phyloP scores from a whole-genome alignment of 352 stramenopile genomes.

The Globisporangium perplexum region DNA sequence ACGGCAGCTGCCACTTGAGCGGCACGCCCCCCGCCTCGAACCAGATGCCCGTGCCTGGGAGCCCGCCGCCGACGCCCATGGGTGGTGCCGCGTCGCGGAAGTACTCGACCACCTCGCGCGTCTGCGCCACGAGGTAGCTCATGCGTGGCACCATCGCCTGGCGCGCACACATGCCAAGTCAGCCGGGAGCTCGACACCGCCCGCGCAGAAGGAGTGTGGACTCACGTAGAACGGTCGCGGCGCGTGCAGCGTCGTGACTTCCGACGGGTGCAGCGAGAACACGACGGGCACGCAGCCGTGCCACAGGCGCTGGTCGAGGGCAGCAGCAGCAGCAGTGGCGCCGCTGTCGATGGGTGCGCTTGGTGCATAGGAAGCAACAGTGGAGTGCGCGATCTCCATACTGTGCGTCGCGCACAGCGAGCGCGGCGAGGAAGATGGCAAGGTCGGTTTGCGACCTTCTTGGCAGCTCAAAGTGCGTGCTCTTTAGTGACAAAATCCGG shows the following conservation, averaged over 20 bases:
- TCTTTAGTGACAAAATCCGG: too few species aligned
- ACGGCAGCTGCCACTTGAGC: conserved; percentile 77
- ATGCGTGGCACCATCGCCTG: conserved; percentile 80
- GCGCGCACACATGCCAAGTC: too few species aligned
- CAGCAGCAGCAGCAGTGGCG: too few species aligned
- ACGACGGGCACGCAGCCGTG: conserved; percentile 60
- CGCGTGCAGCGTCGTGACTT: conserved; percentile 77
- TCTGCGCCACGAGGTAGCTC: conserved; percentile 74
- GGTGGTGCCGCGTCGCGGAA: conserved; percentile 69
- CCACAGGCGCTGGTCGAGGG: conserved; percentile 40
- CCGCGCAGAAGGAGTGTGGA: conserved; percentile 1
- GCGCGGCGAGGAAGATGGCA: too few species aligned
- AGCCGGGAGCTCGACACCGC: too few species aligned
- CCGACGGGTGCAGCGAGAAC: conserved; percentile 64
- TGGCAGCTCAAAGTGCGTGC: too few species aligned
- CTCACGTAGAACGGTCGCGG: conserved; percentile 77
- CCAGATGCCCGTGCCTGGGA: conserved; percentile 58
- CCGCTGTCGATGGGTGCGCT: too few species aligned
- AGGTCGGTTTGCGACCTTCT: too few species aligned
- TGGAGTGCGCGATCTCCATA: too few species aligned
- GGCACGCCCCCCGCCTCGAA: conserved; percentile 54
- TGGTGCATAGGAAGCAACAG: too few species aligned
- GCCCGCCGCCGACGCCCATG: conserved; percentile 23
- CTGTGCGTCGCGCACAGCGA: too few species aligned
- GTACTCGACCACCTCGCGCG: conserved; percentile 69